Percentiles rank a stretch among this genome's conserved stretches.
These are phyloP conservation scores for Clathrus columnatus DNA, from an alignment of 768 basidiomycete genomes.

Conservation along the genomic window DNA sequence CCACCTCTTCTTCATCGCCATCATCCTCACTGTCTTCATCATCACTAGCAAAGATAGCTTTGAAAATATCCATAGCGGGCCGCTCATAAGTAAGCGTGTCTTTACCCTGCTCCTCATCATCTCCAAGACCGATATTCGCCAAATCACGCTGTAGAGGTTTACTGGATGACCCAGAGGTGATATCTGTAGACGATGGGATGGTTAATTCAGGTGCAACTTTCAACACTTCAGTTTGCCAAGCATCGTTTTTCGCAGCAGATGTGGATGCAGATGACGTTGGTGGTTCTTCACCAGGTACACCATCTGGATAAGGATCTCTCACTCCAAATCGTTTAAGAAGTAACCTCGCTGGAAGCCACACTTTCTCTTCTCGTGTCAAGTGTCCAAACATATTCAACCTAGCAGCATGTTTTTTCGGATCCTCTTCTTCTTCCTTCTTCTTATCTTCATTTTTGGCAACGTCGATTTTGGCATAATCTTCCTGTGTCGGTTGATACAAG, in stretches of 20 bases:
- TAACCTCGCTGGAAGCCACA: conserved; percentile 77
- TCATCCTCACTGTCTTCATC: conserved; percentile 71
- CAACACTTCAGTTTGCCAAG: conserved; percentile 14
- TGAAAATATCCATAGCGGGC: conserved; percentile 90
- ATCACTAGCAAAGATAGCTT: conserved; percentile 95
- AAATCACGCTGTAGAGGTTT: conserved; percentile 40
- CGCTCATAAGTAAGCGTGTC: conserved; percentile 84
- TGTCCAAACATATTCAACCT: conserved; percentile 83
- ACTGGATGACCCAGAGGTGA: conserved; percentile 16
- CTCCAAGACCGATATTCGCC: conserved; percentile 81
- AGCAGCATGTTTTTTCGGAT: conserved; percentile 75
- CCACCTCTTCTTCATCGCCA: conserved; percentile 11
- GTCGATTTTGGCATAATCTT: conserved; percentile 31
- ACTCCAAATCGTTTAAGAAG: conserved; percentile 93
- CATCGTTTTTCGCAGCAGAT: conserved; percentile 24
- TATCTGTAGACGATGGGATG: conserved; percentile 13
- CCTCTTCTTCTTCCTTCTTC: conserved; percentile 46
- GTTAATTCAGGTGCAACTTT: conserved; percentile 15
- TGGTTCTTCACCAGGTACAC: conserved; percentile 18
- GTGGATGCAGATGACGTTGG: conserved; percentile 18
- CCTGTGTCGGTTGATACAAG: conserved; percentile 43
- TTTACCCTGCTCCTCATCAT: conserved; percentile 81
- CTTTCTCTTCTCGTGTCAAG: conserved; percentile 64
- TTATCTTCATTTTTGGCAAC: conserved; percentile 35
- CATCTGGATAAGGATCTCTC: conserved; percentile 69